These are phyloP conservation scores for Parafenestella ontariensis DNA, from an alignment of 2,329 filamentous ascomycete genomes.

Conservation along the genomic window DNA sequence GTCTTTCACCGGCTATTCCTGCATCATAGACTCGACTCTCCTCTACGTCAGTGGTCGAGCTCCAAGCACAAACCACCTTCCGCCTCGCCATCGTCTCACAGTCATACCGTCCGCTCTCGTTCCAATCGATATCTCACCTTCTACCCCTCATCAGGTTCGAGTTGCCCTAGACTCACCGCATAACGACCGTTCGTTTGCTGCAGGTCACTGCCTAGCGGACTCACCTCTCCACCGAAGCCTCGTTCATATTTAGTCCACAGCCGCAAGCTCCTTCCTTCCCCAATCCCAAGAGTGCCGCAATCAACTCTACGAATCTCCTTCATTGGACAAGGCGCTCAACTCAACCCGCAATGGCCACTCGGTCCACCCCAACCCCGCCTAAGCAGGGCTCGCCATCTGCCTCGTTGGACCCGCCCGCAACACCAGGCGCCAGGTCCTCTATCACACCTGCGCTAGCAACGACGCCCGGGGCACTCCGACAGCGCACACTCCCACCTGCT, in stretches of 20 bases:
- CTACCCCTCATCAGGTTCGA: not conserved
- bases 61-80: not conserved
- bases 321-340: not conserved
- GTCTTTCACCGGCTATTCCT: not conserved
- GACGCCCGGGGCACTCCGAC: not conserved
- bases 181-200: not conserved
- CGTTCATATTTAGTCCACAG: not conserved
- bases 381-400: not conserved
- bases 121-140: not conserved
- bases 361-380: not conserved
- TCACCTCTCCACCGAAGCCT: not conserved
- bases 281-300: not conserved
- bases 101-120: not conserved
- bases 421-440: not conserved
- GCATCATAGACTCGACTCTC: not conserved
- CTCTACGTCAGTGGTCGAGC: not conserved
- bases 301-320: not conserved
- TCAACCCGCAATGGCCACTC: not conserved
- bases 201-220: not conserved
- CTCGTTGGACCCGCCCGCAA: constrained; percentile 1
- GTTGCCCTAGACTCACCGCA: not conserved
- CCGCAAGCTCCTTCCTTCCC: not conserved
- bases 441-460: not conserved
- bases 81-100: not conserved
- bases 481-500: not conserved